Conservation (phyloP, 2,329 filamentous ascomycete species). For the Alternaria tenuissima region DNA sequence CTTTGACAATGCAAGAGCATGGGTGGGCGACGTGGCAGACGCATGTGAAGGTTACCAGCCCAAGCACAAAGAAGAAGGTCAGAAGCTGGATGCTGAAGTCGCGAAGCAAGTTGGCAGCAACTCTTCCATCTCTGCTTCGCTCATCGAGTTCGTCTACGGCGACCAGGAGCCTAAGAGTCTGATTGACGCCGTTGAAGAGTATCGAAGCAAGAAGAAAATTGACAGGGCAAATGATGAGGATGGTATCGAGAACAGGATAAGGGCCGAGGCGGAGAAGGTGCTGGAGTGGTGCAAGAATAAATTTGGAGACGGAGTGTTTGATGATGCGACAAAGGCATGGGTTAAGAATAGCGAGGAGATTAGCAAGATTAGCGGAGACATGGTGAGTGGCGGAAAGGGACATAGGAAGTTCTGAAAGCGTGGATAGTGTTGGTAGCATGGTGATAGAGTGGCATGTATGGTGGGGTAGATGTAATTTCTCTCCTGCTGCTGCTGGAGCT, state of each 20-base stretch:
- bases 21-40: slow-evolving; percentile 57
- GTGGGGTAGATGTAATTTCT: not conserved
- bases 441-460: slow-evolving; percentile 1
- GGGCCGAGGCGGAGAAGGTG: slow-evolving; percentile 52
- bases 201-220: slow-evolving; percentile 39
- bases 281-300: slow-evolving; percentile 56
- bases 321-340: slow-evolving; percentile 57
- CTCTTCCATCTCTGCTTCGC: slow-evolving; percentile 7
- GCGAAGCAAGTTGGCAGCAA: slow-evolving; percentile 12
- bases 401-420: slow-evolving; percentile 55
- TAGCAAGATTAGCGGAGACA: slow-evolving; percentile 52
- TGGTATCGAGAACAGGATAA: slow-evolving; percentile 43
- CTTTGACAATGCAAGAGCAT: slow-evolving; percentile 58
- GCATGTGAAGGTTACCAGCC: slow-evolving; percentile 46
- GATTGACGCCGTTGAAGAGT: slow-evolving; percentile 50
- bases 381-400: slow-evolving; percentile 57
- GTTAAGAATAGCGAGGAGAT: slow-evolving; percentile 53
- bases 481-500: not conserved
- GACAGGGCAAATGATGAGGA: slow-evolving; percentile 27
- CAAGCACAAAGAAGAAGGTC: slow-evolving; percentile 26
- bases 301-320: slow-evolving; percentile 54
- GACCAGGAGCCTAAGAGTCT: slow-evolving; percentile 30
- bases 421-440: not conserved
- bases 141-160: slow-evolving; percentile 35
- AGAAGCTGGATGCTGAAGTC: slow-evolving; percentile 24